Evolutionary conservation across 2,329 filamentous ascomycete species (phyloP), one percentile per base, ranked within the genome.

Genomic region (Ophiostoma angusticollis): DNA sequence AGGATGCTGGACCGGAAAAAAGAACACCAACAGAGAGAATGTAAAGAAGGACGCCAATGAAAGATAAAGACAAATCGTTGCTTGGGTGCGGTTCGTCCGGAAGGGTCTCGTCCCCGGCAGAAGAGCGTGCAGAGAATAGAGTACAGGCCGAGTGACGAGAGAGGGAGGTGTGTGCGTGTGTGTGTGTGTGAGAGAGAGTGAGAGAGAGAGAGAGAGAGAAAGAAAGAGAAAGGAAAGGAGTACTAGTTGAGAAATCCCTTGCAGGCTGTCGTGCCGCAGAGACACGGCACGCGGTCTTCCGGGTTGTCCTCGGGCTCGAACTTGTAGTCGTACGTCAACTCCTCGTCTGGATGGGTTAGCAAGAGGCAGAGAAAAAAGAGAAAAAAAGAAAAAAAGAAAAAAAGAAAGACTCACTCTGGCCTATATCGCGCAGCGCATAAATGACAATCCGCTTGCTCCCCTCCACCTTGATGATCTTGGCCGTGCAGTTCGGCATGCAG

Each of bases 251-350:
- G 84, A 68, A 96, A 98, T 47, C 91, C 91, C 69, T 98, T 98
- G 68, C 91, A 98, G 34, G 85, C 86, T 22, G 87, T 78, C 31
- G 89, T 95, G 44, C 91, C 91, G 60, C 91, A 98, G 36, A 98
- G 78, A 67, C 91, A 98, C 36, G 91, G 91, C 52, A 98, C 95
- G 47, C 91, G 84, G 60, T 98, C 91, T 47, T 86, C 75, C 50
- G 85, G 93, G 54, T 86, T 86, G 54, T 93, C 84, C 62, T 98
- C 91, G 52, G 91, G 83, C 66, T 98, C 91, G 59, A 98, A 98
- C 62, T 98, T 98, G 73, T 98, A 98, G 67, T 98, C 91, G 65
- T 98, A 98, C 2, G 91, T 98, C 58, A 98, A 78, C 68, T 98
- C 91, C 64, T 98, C 91, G 58, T 95, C 91, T 98, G 55, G 45